Evolutionary conservation across 495 filamentous ascomycete genomes (phyloP).

Genomic region (Podospora pseudoanserina): DNA sequence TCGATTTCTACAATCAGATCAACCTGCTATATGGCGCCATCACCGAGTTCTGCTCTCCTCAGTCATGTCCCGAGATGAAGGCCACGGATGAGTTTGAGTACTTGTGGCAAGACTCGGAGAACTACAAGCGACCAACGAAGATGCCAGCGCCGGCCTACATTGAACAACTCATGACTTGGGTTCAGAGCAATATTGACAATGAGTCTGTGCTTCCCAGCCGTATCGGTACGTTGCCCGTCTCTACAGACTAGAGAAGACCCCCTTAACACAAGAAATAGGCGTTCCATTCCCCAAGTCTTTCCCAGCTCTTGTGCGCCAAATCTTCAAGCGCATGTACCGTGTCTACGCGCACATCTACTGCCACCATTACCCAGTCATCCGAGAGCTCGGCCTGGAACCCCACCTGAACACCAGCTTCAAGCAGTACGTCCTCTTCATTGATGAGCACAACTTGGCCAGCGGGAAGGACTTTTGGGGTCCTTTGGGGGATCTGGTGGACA

Average conservation of each 20-base stretch:
- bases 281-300: slow-evolving; percentile 95
- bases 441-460: slow-evolving; percentile 82
- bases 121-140: slow-evolving; percentile 92
- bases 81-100: slow-evolving; percentile 99
- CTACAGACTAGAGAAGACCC: background rate
- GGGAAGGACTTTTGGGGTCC: slow-evolving; percentile 98
- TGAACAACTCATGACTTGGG: slow-evolving; percentile 95
- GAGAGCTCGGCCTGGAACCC: slow-evolving; percentile 91
- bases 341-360: slow-evolving; percentile 99
- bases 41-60: slow-evolving; percentile 97
- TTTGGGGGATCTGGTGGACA: slow-evolving; percentile 93
- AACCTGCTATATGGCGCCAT: slow-evolving; percentile 98
- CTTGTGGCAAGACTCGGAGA: slow-evolving; percentile 93
- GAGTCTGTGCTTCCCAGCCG: slow-evolving; percentile 90
- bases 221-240: slow-evolving; percentile 56
- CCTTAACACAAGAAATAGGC: slow-evolving; percentile 46
- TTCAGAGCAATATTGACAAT: slow-evolving; percentile 92
- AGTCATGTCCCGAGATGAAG: slow-evolving; percentile 98
- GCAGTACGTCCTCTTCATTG: slow-evolving; percentile 96
- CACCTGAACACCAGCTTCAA: slow-evolving; percentile 99
- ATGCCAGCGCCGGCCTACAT: slow-evolving; percentile 97
- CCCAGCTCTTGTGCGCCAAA: slow-evolving; percentile 77
- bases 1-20: slow-evolving; percentile 99
- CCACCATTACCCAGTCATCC: slow-evolving; percentile 96
- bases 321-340: slow-evolving; percentile 97